Conservation (phyloP, 306 rosid genomes). For the Gastrolobium bilobum region DNA sequence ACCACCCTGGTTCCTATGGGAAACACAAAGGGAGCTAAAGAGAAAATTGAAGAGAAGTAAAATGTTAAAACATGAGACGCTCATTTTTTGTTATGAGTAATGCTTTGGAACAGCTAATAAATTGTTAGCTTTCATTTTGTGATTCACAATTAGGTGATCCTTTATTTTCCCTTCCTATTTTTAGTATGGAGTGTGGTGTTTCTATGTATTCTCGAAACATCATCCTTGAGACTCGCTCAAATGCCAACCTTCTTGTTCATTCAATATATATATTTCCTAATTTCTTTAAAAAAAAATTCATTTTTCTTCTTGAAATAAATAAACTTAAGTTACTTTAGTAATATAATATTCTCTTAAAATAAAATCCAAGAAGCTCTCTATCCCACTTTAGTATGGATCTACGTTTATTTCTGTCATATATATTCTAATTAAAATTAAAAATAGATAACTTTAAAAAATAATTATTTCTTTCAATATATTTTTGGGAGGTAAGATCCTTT, state of each 20-base stretch:
- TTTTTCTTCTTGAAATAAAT: no score
- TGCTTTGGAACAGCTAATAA: constrained; percentile 49
- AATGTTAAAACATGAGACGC: constrained; percentile 42
- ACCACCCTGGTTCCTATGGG: background rate
- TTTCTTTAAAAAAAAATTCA: background rate
- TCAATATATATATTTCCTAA: background rate
- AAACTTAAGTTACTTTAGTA: no score
- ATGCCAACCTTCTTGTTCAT: constrained; percentile 4
- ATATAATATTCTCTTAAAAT: no score
- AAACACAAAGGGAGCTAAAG: constrained; percentile 4
- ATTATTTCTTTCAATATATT: no score
- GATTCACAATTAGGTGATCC: constrained; percentile 43
- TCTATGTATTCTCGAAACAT: background rate
- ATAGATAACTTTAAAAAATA: no score
- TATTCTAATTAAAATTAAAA: no score
- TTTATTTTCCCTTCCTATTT: constrained; percentile 45
- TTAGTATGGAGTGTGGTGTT: constrained; percentile 22
- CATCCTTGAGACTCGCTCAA: constrained; percentile 65
- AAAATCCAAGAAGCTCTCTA: no score
- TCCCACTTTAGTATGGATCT: no score
- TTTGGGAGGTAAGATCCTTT: no score
- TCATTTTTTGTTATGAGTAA: constrained; percentile 52
- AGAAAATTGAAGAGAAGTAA: background rate
- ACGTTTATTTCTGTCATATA: no score
- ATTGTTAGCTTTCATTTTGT: constrained; percentile 39